Percentiles rank a stretch among this genome's conserved stretches.
These are phyloP conservation scores for Plasmodium gallinaceum DNA, from an alignment of 169 alveolate genomes.

Conservation along the genomic window DNA sequence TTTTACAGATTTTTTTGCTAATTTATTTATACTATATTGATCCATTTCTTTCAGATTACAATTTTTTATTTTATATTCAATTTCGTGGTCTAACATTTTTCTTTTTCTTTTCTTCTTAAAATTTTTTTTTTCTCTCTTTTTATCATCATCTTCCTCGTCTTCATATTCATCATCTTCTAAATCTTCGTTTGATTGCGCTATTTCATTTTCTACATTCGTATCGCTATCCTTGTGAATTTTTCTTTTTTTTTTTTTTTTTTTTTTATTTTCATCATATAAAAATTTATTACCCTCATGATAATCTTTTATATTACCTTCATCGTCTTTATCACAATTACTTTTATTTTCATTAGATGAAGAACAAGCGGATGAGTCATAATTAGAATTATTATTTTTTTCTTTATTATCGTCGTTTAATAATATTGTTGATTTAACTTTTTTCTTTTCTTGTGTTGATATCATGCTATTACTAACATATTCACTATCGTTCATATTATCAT, in stretches of 20 bases:
- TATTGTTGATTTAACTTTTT: neutral
- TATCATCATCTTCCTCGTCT: constrained; percentile 11
- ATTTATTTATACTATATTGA: constrained; percentile 58
- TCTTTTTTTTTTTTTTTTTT: neutral
- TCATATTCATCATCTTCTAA: neutral
- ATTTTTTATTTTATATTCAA: constrained; percentile 30
- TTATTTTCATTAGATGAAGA: constrained; percentile 41
- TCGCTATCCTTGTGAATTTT: neutral
- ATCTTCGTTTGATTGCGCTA: neutral
- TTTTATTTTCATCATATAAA: neutral
- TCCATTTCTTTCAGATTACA: constrained; percentile 45
- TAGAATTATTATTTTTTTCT: neutral
- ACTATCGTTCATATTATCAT: neutral
- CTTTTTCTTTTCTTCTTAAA: constrained; percentile 31
- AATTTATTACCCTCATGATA: neutral
- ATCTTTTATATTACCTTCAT: neutral
- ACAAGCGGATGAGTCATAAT: constrained; percentile 23
- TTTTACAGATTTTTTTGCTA: constrained; percentile 42
- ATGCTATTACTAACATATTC: neutral
- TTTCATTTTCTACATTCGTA: neutral
- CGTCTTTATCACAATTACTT: constrained; percentile 12
- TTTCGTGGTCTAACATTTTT: constrained; percentile 35
- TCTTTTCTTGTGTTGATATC: constrained; percentile 5
- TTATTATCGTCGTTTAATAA: neutral
- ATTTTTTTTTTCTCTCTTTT: constrained; percentile 29